Base-by-base conservation (phyloP, 2,329 filamentous ascomycete species). In the Thermothelomyces thermophilus region DNA sequence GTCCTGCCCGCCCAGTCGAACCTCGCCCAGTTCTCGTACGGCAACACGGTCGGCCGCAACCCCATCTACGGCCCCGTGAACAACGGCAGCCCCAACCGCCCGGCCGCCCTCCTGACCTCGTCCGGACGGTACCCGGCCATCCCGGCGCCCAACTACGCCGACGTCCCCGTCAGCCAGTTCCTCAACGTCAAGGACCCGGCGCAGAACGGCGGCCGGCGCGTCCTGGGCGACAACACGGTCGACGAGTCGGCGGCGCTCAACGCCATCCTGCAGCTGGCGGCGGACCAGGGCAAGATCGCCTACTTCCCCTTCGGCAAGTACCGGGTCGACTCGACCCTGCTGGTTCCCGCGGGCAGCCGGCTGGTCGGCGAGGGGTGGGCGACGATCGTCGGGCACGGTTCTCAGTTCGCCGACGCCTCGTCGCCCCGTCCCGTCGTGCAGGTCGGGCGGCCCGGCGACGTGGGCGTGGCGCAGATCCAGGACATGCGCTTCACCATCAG, bases 401-500 rank as follows among this genome's bases (percentile, higher is more conserved):
- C 54, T 28, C 69, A 65, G 55, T 82, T 79, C 65, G 68, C 72
- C 45, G 68, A 79, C 59, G 66, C 71, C 8, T 65, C 64, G 37
- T 72, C 71, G 40, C 82, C 82, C 0, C 66, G 74, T 33, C 73
- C 78, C 1, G 77, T 85, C 1, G 70, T 85, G 2, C 68, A 74
- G 45, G 73, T 86, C 14, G 83, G 82, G 26, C 70, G 70, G 13
- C 60, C 70, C 2, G 80, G 81, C 4, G 77, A 86, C 19, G 66
- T 69, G 7, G 84, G 84, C 11, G 68, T 63, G 1, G 73, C 84
- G 6, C 81, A 87, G 61, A 79, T 80, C 68, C 76, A 75, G 2
- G 83, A 87, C 57, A 77, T 84, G 66, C 74, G 86, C 35, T 73
- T 87, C 39, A 75, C 76, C 53, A 82, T 82, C 2, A 70, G 74